A percentile compares a stretch with the other conserved stretches of the same genome.
Evolutionary conservation across 371 early-diverging fungal species (phyloP).

Genomic region (Mucor racemosus): DNA sequence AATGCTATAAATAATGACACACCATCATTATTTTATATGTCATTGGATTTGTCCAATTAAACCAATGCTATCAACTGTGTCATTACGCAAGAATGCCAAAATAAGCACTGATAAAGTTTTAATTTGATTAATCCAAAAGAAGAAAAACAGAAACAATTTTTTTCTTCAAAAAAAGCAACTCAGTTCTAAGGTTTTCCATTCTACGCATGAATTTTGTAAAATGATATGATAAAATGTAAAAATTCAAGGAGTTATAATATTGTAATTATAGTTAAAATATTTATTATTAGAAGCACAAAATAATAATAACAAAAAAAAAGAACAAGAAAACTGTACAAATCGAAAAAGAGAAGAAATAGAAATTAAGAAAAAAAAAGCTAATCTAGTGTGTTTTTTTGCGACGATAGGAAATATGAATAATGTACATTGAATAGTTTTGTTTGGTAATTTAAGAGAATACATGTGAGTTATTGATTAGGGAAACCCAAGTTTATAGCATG

Average conservation of each 20-base stretch:
- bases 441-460: too few species aligned
- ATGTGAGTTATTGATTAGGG: not conserved
- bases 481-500: not conserved
- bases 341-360: not conserved
- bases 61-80: not conserved
- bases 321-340: not conserved
- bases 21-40: not conserved
- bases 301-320: not conserved
- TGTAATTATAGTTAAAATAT: not conserved
- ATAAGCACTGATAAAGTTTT: not conserved
- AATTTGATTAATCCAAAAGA: not conserved
- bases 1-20: too few species aligned
- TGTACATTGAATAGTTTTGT: not conserved
- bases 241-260: too few species aligned
- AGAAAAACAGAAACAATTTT: not conserved
- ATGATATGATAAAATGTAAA: not conserved
- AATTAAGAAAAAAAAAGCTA: not conserved
- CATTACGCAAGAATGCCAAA: not conserved
- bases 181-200: not conserved
- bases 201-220: not conserved
- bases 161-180: not conserved
- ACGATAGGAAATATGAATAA: not conserved
- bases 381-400: not conserved
- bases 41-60: not conserved
- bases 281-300: not conserved